Evolutionary conservation across 2,329 filamentous ascomycete species (phyloP), one percentile per base, ranked within the genome.

Genomic region (Nothopassalora personata): DNA sequence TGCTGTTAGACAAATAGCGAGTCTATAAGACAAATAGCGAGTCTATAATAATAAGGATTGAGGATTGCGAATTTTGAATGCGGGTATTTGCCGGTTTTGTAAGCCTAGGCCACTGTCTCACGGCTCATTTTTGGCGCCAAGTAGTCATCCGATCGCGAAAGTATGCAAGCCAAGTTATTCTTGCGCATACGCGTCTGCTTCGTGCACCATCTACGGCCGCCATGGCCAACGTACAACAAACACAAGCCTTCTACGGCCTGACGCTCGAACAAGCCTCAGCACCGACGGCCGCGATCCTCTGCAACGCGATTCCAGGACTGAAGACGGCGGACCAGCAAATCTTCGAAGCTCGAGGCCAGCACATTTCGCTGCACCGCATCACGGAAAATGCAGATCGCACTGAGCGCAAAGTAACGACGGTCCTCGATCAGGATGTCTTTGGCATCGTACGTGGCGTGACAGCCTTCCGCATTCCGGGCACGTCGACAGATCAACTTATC

Each of bases 211-310:
- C 53, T 30, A 13, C 64, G 55, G 64, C 74, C 77, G 80, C 60
- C 74, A 97, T 97, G 94, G 93, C 94, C 80, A 96, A 92, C 74
- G 97, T 93, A 62, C 97, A 92, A 66, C 93, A 93, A 75, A 96
- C 97, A 9, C 71, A 72, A 91, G 97, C 97, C 76, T 87, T 99
- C 79, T 99, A 99, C 80, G 94, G 91, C 71, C 83, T 99, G 79
- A 97, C 94, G 68, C 87, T 99, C 71, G 91, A 97, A 77, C 88
- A 90, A 68, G 90, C 94, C 34, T 92, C 91, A 66, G 89, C 91
- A 60, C 86, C 96, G 71, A 91, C 88, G 53, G 89, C 96, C 77
- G 92, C 94, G 64, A 88, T 97, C 66, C 83, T 96, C 60, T 95
- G 94, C 68, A 93, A 97, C 78, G 97, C 97, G 77, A 70, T 73